Conservation (phyloP, 169 alveolate genomes). For the Plasmodium gonderi region DNA sequence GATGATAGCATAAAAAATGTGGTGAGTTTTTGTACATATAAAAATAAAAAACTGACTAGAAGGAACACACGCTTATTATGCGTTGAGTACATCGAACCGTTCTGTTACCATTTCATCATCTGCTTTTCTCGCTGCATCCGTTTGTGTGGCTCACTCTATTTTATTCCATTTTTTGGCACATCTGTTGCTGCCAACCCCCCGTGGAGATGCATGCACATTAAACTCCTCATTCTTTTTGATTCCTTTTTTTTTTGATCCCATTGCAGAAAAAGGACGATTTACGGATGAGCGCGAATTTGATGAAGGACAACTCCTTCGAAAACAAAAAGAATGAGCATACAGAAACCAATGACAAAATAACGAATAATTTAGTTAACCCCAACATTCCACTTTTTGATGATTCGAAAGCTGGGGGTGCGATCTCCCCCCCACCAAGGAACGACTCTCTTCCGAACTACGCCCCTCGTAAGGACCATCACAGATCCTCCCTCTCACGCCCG, state of each 20-base stretch:
- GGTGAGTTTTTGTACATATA: background rate
- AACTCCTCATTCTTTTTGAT: background rate
- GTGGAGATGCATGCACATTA: background rate
- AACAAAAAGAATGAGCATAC: background rate
- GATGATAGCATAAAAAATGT: background rate
- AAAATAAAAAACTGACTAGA: too few relatives aligned
- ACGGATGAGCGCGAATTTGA: background rate
- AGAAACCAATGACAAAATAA: background rate
- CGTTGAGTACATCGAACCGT: too few relatives aligned
- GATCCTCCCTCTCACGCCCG: too few relatives aligned
- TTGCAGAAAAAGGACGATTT: constrained; percentile 41
- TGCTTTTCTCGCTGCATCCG: background rate
- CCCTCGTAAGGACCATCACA: constrained; percentile 27
- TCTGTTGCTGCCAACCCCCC: background rate
- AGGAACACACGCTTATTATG: too few relatives aligned
- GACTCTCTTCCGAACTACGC: constrained; percentile 7
- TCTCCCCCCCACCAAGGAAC: background rate
- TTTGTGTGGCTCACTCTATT: background rate
- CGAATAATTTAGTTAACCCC: background rate
- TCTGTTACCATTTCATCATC: too few relatives aligned
- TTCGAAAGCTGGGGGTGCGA: background rate
- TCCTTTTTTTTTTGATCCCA: background rate
- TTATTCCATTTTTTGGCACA: background rate
- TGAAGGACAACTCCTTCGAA: constrained; percentile 17
- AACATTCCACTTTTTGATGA: background rate